Evolutionary conservation across 768 basidiomycete genomes (phyloP).

Genomic region (Pulveroboletus sp.): DNA sequence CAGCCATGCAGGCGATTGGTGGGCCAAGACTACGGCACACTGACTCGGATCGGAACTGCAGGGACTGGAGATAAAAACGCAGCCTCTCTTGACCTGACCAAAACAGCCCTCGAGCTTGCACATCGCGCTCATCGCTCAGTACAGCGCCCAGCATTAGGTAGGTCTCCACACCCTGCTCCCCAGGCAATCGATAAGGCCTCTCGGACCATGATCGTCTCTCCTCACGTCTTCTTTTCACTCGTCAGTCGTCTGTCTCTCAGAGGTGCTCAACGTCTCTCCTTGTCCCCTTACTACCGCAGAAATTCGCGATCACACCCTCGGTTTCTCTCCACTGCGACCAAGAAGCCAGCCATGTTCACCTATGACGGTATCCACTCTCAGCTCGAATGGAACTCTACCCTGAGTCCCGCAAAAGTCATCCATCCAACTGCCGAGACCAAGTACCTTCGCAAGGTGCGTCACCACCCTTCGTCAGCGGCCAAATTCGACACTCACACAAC

Average conservation of each 20-base stretch:
- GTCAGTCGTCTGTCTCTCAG: constrained; percentile 12
- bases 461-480: not conserved
- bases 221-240: constrained; percentile 10
- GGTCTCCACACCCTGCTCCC: constrained; percentile 8
- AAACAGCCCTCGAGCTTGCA: not conserved
- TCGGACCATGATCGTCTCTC: constrained; percentile 6
- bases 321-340: constrained; percentile 7
- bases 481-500: constrained; percentile 5
- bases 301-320: constrained; percentile 5
- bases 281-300: constrained; percentile 5
- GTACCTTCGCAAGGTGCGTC: constrained; percentile 81
- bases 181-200: constrained; percentile 15
- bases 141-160: constrained; percentile 15
- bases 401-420: constrained; percentile 69
- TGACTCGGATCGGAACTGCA: not conserved
- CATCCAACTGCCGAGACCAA: constrained; percentile 76
- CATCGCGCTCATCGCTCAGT: constrained; percentile 6
- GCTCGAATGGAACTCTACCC: constrained; percentile 87
- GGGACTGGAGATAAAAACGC: constrained; percentile 12
- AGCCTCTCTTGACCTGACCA: not conserved
- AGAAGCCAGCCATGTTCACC: constrained; percentile 42
- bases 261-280: constrained; percentile 11
- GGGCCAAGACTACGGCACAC: not conserved
- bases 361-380: constrained; percentile 67
- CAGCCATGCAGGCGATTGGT: constrained; percentile 9